phyloP scores from a whole-genome alignment of 495 filamentous ascomycete species.

The Zalerion maritima region DNA sequence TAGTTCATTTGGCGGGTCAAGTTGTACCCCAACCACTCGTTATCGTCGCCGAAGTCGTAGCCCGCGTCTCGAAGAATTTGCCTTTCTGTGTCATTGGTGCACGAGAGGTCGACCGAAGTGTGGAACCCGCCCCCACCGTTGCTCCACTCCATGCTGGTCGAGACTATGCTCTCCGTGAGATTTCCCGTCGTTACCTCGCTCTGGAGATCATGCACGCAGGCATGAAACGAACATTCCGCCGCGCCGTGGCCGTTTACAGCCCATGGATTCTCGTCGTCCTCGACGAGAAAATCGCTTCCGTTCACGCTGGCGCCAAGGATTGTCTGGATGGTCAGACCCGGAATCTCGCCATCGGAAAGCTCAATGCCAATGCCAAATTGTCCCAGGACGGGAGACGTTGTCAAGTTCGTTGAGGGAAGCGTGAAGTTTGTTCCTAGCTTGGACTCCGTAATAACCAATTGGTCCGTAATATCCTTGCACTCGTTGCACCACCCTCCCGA shows the following conservation, averaged over 20 bases:
- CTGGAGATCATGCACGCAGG: constrained; percentile 7
- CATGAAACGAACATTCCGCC: constrained; percentile 8
- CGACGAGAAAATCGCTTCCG: neutral
- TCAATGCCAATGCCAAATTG: constrained; percentile 4
- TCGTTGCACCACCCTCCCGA: constrained; percentile 7
- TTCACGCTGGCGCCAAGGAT: constrained; percentile 2
- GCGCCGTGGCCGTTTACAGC: constrained; percentile 5
- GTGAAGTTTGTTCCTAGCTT: constrained; percentile 1
- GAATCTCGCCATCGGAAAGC: too few relatives aligned
- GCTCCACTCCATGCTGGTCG: constrained; percentile 2
- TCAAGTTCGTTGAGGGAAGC: constrained; percentile 6
- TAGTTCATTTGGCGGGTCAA: too few relatives aligned
- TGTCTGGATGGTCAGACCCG: constrained; percentile 1
- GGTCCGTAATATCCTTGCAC: constrained; percentile 8
- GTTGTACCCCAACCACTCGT: constrained; percentile 4
- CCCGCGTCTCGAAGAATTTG: constrained; percentile 4
- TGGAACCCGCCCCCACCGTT: neutral
- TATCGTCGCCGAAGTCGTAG: constrained; percentile 1
- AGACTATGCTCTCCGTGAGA: constrained; percentile 7
- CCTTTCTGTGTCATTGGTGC: constrained; percentile 3
- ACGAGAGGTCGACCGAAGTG: constrained; percentile 4
- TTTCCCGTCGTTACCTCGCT: constrained; percentile 3
- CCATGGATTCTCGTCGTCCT: too few relatives aligned
- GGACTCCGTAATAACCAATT: constrained; percentile 2
- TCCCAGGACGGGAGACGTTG: neutral